Evolutionary conservation across 352 stramenopile genomes (phyloP).

Genomic region (Phytopythium aichiense): DNA sequence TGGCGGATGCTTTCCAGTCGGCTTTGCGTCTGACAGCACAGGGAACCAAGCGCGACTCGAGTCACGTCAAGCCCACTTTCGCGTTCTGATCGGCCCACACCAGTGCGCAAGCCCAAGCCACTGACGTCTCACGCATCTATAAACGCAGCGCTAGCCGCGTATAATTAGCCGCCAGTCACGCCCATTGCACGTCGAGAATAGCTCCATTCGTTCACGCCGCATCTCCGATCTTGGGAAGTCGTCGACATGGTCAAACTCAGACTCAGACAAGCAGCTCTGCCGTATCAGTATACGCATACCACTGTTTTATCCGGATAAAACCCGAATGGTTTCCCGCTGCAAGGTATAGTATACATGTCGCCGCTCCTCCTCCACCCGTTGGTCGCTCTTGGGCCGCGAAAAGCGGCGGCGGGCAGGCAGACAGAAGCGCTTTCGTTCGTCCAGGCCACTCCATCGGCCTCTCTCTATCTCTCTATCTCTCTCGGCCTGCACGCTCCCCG

Average conservation of each 20-base stretch:
- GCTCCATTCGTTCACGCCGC: background rate
- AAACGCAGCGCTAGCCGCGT: background rate
- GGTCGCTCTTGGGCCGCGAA: background rate
- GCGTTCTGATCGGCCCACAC: background rate
- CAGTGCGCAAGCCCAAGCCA: background rate
- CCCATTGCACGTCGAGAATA: background rate
- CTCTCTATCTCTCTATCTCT: background rate
- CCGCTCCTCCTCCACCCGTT: slow-evolving; percentile 7
- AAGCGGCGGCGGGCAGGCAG: background rate
- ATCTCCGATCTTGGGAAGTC: background rate
- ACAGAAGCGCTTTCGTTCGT: background rate
- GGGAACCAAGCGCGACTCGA: background rate
- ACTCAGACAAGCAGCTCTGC: background rate
- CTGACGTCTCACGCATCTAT: background rate
- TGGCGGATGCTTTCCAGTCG: background rate
- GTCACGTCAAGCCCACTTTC: background rate
- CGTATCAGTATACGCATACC: background rate
- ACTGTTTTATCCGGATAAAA: background rate
- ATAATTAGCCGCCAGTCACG: background rate
- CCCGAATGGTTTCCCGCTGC: background rate
- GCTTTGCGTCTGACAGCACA: background rate
- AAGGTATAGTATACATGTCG: slow-evolving; percentile 1
- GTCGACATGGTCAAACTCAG: background rate
- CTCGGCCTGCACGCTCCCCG: background rate
- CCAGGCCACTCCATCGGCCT: background rate